These are phyloP conservation scores for Colletotrichum filicis DNA, from an alignment of 2,329 filamentous ascomycete species.

Conservation along the genomic window DNA sequence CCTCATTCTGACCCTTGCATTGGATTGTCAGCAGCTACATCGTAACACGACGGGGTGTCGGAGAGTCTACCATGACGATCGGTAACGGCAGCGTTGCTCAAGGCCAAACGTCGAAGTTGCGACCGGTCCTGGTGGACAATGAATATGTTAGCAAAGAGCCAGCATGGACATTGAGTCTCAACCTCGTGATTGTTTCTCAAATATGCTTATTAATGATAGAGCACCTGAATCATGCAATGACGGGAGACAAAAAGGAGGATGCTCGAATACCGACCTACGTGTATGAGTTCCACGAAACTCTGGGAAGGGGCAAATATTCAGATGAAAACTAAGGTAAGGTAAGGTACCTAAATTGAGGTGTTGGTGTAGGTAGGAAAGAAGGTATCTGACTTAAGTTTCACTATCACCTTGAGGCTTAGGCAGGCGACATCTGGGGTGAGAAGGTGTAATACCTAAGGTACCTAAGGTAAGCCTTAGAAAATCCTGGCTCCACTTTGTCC, in stretches of 20 bases:
- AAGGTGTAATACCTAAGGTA: background rate
- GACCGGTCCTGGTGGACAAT: background rate
- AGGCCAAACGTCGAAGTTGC: background rate
- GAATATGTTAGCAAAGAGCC: background rate
- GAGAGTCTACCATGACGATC: conserved; percentile 2
- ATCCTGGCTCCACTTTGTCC: background rate
- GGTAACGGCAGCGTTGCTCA: background rate
- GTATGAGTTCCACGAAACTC: background rate
- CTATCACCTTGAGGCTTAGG: background rate
- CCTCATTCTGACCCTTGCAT: conserved; percentile 65
- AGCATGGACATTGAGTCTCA: background rate
- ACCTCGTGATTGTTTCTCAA: background rate
- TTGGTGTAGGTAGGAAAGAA: background rate
- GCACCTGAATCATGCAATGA: background rate
- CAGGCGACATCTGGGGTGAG: background rate
- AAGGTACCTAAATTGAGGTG: background rate
- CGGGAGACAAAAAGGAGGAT: background rate
- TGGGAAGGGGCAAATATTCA: background rate
- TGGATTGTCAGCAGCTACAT: background rate
- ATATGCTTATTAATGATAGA: background rate
- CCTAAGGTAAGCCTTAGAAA: conserved; percentile 1
- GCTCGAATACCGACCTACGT: background rate
- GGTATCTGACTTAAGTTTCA: background rate
- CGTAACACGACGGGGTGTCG: background rate
- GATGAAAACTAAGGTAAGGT: background rate